Conservation (phyloP, 495 filamentous ascomycete species). For the Pyrenula aspistea region DNA sequence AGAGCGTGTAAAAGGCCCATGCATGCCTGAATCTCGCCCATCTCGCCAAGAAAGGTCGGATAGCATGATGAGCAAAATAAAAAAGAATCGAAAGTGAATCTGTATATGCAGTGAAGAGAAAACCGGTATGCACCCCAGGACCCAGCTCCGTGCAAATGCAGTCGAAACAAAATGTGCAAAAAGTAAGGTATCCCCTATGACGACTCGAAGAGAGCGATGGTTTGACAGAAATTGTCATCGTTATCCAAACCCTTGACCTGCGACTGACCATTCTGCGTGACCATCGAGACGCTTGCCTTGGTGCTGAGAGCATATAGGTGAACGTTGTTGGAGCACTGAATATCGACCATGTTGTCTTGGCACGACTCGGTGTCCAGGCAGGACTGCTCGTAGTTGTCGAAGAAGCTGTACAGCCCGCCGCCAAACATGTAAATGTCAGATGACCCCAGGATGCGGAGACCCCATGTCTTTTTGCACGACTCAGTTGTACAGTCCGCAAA, state of each 20-base stretch:
- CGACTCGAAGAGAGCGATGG: constrained; percentile 51
- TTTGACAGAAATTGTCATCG: constrained; percentile 62
- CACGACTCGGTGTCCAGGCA: constrained; percentile 68
- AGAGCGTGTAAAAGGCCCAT: no score
- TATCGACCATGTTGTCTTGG: constrained; percentile 76
- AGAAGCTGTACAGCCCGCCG: constrained; percentile 76
- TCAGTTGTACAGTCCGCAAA: constrained; percentile 51
- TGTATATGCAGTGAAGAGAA: neutral
- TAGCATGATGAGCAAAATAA: neutral
- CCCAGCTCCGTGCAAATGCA: neutral
- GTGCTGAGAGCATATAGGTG: constrained; percentile 74
- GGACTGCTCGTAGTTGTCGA: constrained; percentile 69
- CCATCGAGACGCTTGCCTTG: constrained; percentile 78
- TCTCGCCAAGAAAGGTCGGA: no score
- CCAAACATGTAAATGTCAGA: constrained; percentile 62
- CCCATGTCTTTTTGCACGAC: constrained; percentile 73
- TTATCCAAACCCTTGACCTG: constrained; percentile 46
- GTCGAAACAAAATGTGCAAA: neutral
- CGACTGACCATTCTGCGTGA: constrained; percentile 47
- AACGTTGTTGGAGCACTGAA: constrained; percentile 58
- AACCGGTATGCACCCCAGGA: neutral
- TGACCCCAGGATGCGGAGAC: constrained; percentile 63
- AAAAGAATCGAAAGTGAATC: neutral
- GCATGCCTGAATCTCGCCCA: no score
- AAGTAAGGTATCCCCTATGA: neutral